Base-by-base conservation (phyloP, 2,329 filamentous ascomycete genomes). In the Tolypocladium ovalisporum region DNA sequence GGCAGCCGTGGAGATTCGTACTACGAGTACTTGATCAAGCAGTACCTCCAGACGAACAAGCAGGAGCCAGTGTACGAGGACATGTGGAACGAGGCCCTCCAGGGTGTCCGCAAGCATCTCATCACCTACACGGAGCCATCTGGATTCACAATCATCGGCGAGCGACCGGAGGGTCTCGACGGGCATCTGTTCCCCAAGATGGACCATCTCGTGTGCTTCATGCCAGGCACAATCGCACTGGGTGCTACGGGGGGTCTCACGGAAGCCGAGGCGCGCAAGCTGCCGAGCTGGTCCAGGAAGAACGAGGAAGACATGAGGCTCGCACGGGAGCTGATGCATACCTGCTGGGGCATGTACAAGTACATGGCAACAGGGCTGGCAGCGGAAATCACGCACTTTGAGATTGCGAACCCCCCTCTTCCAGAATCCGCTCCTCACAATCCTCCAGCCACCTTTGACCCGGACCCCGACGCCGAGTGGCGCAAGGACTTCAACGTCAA, bases 1-100 rank as follows among this genome's bases (percentile, higher is more conserved):
- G 94, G 94, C 42, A 97, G 90, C 70, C 84, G 94, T 60, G 94
- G 94, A 52, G 94, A 99, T 75, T 97, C 92, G 53, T 99, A 97
- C 75, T 99, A 99, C 74, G 90, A 99, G 74, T 99, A 99, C 71
- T 83, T 99, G 54, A 95, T 97, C 77, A 99, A 99, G 76, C 94
- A 99, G 71, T 97, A 96, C 69, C 79, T 97, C 24, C 94, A 99
- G 72, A 99, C 94, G 15, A 89, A 89, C 57, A 85, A 88, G 69
- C 80, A 92, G 67, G 93, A 99, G 70, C 79, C 85, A 0, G 75
- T 97, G 19, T 99, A 99, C 72, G 79, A 86, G 62, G 89, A 94
- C 17, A 89, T 99, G 85, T 99, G 95, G 92, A 81, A 93, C 42
- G 88, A 99, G 69, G 81, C 90, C 17, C 77, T 99, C 52, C 78